Evolutionary conservation across 2,329 filamentous ascomycete genomes (phyloP).

Genomic region (Pseudogymnoascus sp.): DNA sequence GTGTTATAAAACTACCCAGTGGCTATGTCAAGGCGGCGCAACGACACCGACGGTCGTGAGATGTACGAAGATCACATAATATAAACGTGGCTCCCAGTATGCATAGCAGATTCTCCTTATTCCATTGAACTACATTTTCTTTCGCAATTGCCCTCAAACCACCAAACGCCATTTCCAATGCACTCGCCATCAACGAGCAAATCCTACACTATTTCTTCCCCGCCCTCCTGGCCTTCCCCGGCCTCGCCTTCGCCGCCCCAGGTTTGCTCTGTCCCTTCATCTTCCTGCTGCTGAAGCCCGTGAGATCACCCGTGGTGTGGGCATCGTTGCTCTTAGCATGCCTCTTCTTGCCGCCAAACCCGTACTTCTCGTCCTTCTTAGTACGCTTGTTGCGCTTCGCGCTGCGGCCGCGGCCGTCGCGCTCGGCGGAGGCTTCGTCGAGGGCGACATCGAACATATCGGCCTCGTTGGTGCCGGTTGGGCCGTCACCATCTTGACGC

Average conservation of each 20-base stretch:
- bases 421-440: constrained; percentile 44
- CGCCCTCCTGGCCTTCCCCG: constrained; percentile 39
- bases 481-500: constrained; percentile 64
- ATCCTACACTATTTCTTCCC: constrained; percentile 22
- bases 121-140: constrained; percentile 6
- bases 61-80: not conserved
- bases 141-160: not conserved
- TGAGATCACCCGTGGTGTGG: constrained; percentile 70
- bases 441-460: constrained; percentile 89
- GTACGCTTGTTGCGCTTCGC: constrained; percentile 65
- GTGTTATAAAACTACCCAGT: not conserved
- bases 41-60: no score
- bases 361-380: constrained; percentile 93
- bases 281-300: constrained; percentile 71
- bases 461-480: constrained; percentile 61
- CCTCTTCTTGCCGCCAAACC: constrained; percentile 93
- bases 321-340: constrained; percentile 88
- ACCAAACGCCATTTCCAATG: constrained; percentile 2
- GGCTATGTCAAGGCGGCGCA: not conserved
- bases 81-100: not conserved
- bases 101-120: constrained; percentile 2
- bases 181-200: not conserved
- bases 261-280: constrained; percentile 60
- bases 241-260: constrained; percentile 34
- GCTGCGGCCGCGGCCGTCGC: constrained; percentile 33